These are phyloP conservation scores for Wickerhamiella pararugosa DNA, from an alignment of 1,139 yeast species.

Conservation along the genomic window DNA sequence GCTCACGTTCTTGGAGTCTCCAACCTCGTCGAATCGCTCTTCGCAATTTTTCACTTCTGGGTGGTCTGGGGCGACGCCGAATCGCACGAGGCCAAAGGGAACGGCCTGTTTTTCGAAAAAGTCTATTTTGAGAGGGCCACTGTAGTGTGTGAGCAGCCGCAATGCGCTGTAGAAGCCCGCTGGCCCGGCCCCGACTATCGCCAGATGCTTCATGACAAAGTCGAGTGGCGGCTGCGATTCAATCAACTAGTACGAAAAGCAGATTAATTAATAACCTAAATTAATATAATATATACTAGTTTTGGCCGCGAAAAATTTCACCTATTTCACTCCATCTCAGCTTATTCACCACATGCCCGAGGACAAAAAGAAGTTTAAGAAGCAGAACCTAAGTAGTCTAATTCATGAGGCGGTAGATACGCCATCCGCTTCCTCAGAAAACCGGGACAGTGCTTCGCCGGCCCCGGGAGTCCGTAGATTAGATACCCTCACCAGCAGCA, in stretches of 20 bases:
- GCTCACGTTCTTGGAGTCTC: conserved; percentile 35
- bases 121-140: conserved; percentile 25
- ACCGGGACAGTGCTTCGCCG: conserved; percentile 10
- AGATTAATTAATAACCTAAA: not conserved
- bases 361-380: conserved; percentile 24
- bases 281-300: not conserved
- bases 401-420: conserved; percentile 17
- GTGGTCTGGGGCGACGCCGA: conserved; percentile 99
- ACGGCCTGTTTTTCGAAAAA: conserved; percentile 70
- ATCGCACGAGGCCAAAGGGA: conserved; percentile 82
- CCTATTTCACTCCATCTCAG: not conserved
- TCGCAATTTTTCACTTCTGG: conserved; percentile 79
- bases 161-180: conserved; percentile 89
- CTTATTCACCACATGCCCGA: conserved; percentile 4
- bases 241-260: not conserved
- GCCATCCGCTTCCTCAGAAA: conserved; percentile 9
- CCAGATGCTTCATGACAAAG: conserved; percentile 19
- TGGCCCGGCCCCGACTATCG: conserved; percentile 91
- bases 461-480: conserved; percentile 8
- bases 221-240: no score
- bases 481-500: conserved; percentile 20
- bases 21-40: conserved; percentile 58
- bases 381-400: conserved; percentile 25
- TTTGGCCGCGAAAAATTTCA: not conserved
- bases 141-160: conserved; percentile 42